A percentile compares a stretch with the other conserved stretches of the same genome.
phyloP scores from a whole-genome alignment of 2,329 filamentous ascomycete genomes.

The Calonectria naviculata region DNA sequence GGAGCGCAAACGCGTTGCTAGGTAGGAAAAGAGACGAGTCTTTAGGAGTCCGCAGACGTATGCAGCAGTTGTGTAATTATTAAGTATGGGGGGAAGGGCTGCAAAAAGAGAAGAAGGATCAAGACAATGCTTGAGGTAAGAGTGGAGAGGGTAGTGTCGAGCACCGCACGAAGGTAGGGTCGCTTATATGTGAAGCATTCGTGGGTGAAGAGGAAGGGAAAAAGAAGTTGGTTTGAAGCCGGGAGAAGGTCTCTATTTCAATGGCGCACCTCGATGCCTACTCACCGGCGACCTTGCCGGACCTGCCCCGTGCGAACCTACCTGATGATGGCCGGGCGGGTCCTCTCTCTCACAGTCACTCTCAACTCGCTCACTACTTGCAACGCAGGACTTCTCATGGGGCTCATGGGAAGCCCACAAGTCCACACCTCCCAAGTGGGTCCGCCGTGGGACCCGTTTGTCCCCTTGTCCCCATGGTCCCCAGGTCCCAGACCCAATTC shows the following conservation, averaged over 20 bases:
- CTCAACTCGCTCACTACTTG: constrained; percentile 21
- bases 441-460: constrained; percentile 23
- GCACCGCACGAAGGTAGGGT: constrained; percentile 63
- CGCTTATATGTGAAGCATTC: constrained; percentile 59
- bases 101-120: constrained; percentile 38
- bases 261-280: constrained; percentile 40
- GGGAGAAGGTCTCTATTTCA: constrained; percentile 54
- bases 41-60: constrained; percentile 34
- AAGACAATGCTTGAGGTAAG: constrained; percentile 38
- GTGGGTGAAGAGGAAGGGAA: constrained; percentile 58
- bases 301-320: constrained; percentile 39
- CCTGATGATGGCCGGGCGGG: constrained; percentile 37
- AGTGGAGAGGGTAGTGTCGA: constrained; percentile 47
- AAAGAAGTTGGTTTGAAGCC: constrained; percentile 44
- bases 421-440: constrained; percentile 13
- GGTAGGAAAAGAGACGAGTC: constrained; percentile 28
- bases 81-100: constrained; percentile 29
- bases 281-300: constrained; percentile 41
- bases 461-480: constrained; percentile 20
- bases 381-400: constrained; percentile 11
- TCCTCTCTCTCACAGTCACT: constrained; percentile 24
- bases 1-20: constrained; percentile 30
- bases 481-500: constrained; percentile 21
- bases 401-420: constrained; percentile 19
- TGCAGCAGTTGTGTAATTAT: constrained; percentile 31